Evolutionary conservation across 2,329 filamentous ascomycete species (phyloP), one percentile per base, ranked within the genome.

Genomic region (Aspergillus quadrilineatus): DNA sequence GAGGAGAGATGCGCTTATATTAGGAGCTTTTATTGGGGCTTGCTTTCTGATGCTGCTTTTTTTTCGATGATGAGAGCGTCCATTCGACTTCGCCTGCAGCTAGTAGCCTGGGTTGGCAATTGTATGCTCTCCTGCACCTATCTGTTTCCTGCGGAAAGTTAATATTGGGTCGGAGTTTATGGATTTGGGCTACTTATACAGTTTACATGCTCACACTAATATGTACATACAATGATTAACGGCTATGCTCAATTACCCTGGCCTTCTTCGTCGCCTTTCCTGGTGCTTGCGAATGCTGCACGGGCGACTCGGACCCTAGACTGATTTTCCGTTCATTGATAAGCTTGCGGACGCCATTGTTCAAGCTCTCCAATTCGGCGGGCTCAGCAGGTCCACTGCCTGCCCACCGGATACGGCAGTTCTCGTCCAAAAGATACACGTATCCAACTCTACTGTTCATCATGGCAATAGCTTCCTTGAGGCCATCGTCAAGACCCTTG

Each of bases 361-460:
- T 77, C 59, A 80, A 63, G 14, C 69, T 71, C 53, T 75, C 72
- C 62, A 76, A 64, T 68, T 77, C 76, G 22, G 64, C 66, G 32
- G 68, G 62, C 57, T 77, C 70, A 12, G 77, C 75, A 50, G 75
- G 69, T 39, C 74, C 78, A 60, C 92, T 96, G 4, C 90, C 94
- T 0, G 93, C 94, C 94, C 94, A 99, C 55, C 94, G 84, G 65
- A 99, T 95, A 75, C 86, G 89, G 73, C 92, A 96, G 61, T 92
- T 81, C 60, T 86, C 81, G 72, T 99, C 94, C 57, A 99, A 80
- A 47, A 99, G 80, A 74, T 96, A 99, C 4, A 92, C 88, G 76
- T 97, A 97, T 37, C 92, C 93, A 34, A 97, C 93, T 75, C 92
- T 95, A 63, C 85, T 86, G 75, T 99, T 99, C 69, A 96, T 77